Base-by-base conservation (phyloP, 106 monocot species). In the Phalaenopsis aphrodite region DNA sequence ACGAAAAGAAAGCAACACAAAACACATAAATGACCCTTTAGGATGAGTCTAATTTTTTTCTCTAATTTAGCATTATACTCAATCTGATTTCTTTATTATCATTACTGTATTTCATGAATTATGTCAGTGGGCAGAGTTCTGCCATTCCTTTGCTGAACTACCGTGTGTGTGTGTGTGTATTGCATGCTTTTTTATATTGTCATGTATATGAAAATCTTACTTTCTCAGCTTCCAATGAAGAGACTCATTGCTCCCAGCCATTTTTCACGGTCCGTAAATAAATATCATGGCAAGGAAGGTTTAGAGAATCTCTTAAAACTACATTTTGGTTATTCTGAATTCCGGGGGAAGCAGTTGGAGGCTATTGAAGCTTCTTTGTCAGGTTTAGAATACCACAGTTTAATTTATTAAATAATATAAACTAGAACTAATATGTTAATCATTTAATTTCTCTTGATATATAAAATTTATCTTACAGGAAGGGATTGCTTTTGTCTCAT, bases 401-500 rank as follows among this genome's bases (percentile, higher is more conserved):
- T n/a, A 43, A 45, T 43, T 41, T 36, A 65, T 71, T 71, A 41
- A 71, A 71, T 71, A 16, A 41, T 8, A 41, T 41, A 71, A 71
- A 71, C 24, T 71, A 71, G 0, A 30, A 71, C 14, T 38, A 41
- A 15, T 41, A 71, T 17, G 4, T 10, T 41, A 71, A 71, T 41
- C 38, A 71, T 71, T 41, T 16, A 9, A 52, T 71, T 5, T 16
- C 17, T 75, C 37, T 75, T 75, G 43, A 43, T 75, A 45, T n/a
- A 45, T 75, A 21, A 41, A 75, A 58, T 19, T 56, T 71, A 10
- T 39, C 79, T 83, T 80, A 23, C 82, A 93, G 96, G 96, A 84
- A 94, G 86, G 81, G 96, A 97, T 86, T 97, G 96, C 79, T 94
- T 96, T 81, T 97, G 96, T 86, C 90, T 97, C 41, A 97, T 97